phyloP scores from a whole-genome alignment of 2,329 filamentous ascomycete genomes.

The Dothistroma septosporum region DNA sequence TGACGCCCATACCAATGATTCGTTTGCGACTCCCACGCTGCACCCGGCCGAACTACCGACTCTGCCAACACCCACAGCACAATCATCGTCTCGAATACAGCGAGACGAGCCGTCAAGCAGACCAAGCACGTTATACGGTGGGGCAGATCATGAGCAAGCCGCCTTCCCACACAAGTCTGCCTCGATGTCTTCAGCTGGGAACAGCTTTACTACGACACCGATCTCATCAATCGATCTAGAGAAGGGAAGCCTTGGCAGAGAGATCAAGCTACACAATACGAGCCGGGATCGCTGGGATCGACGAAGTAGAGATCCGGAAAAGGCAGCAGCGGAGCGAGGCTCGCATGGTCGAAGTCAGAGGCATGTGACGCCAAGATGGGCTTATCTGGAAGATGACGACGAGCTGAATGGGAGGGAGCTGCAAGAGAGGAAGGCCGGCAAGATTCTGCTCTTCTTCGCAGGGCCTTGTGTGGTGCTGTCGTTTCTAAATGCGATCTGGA shows the following conservation, averaged over 20 bases:
- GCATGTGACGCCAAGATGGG: constrained; percentile 13
- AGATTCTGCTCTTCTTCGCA: constrained; percentile 51
- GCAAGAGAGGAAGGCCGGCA: constrained; percentile 43
- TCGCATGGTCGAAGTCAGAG: constrained; percentile 11
- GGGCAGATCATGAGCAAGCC: constrained; percentile 14
- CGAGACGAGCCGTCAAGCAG: constrained; percentile 4
- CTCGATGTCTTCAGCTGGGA: constrained; percentile 30
- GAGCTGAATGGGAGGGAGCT: constrained; percentile 37
- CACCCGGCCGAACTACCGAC: constrained; percentile 14
- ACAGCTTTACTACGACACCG: constrained; percentile 23
- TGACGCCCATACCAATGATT: constrained; percentile 7
- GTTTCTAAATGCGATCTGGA: constrained; percentile 52
- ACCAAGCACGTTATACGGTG: constrained; percentile 3
- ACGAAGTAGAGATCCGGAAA: constrained; percentile 25
- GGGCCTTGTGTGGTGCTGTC: constrained; percentile 54
- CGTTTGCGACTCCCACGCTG: constrained; percentile 18
- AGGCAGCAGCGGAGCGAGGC: constrained; percentile 20
- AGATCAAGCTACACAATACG: constrained; percentile 13
- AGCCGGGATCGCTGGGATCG: constrained; percentile 19
- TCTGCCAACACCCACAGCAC: constrained; percentile 20
- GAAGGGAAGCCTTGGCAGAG: constrained; percentile 19
- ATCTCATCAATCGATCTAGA: constrained; percentile 32
- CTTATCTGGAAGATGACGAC: constrained; percentile 32
- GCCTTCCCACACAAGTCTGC: constrained; percentile 23
- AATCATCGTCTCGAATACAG: constrained; percentile 4